A percentile compares a stretch with the other conserved stretches of the same genome.
Conservation (phyloP, 805 yeast genomes). For the Zygosaccharomyces lentus region DNA sequence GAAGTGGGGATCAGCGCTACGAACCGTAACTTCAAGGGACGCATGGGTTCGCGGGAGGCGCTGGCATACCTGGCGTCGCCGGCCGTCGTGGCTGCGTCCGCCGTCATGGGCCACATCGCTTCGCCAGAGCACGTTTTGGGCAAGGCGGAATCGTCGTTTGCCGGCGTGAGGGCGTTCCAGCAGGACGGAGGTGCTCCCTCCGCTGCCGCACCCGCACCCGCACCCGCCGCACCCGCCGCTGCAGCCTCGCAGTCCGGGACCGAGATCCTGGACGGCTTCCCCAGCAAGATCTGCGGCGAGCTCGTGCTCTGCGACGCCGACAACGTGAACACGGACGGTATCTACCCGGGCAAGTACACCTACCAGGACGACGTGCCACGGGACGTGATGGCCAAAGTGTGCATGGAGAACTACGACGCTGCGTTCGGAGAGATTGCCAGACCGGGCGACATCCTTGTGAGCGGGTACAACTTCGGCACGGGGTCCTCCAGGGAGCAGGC, state of each 20-base stretch:
- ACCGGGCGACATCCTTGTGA: slow-evolving; percentile 83
- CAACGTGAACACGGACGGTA: slow-evolving; percentile 95
- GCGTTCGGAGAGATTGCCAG: slow-evolving; percentile 79
- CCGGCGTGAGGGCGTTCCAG: slow-evolving; percentile 41
- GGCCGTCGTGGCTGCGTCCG: slow-evolving; percentile 97
- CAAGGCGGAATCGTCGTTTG: slow-evolving; percentile 44
- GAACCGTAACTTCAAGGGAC: slow-evolving; percentile 96
- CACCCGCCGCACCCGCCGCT: slow-evolving; percentile 25
- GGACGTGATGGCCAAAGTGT: slow-evolving; percentile 96
- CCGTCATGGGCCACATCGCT: slow-evolving; percentile 90
- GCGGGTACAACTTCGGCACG: slow-evolving; percentile 96
- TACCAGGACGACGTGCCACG: slow-evolving; percentile 95
- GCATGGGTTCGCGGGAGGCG: slow-evolving; percentile 98
- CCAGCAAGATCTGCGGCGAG: slow-evolving; percentile 84
- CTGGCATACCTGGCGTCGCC: slow-evolving; percentile 95
- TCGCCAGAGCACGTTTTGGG: slow-evolving; percentile 85
- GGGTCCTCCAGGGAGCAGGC: slow-evolving; percentile 99
- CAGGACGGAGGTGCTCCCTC: slow-evolving; percentile 14
- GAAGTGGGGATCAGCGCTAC: slow-evolving; percentile 99
- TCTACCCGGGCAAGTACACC: slow-evolving; percentile 98
- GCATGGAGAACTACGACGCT: slow-evolving; percentile 97
- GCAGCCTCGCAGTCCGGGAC: slow-evolving; percentile 44
- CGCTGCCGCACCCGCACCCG: slow-evolving; percentile 25
- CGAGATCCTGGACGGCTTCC: slow-evolving; percentile 88
- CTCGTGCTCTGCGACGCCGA: slow-evolving; percentile 94